Percentiles rank a stretch among this genome's conserved stretches.
phyloP scores from a whole-genome alignment of 2,329 filamentous ascomycete species.

The Cladosporium cucumerinum region DNA sequence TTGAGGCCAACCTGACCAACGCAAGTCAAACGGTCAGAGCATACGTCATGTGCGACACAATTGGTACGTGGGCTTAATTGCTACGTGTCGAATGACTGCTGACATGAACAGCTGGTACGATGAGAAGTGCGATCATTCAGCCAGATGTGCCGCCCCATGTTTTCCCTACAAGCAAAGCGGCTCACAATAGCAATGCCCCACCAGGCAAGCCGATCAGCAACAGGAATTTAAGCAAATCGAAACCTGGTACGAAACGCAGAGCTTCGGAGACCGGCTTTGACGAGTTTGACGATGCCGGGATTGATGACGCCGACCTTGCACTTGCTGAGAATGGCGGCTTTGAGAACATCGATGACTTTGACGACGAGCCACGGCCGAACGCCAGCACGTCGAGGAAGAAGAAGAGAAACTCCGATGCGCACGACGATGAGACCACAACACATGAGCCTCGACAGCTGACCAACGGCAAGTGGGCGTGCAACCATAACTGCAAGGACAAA shows the following conservation, averaged over 20 bases:
- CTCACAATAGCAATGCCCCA: conserved; percentile 5
- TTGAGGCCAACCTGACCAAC: conserved; percentile 55
- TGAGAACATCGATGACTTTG: conserved; percentile 52
- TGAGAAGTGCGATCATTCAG: conserved; percentile 51
- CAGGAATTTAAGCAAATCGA: background rate
- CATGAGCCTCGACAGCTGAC: conserved; percentile 42
- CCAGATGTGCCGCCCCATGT: conserved; percentile 46
- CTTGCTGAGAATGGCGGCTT: conserved; percentile 45
- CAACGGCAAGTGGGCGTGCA: conserved; percentile 73
- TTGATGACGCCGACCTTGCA: conserved; percentile 54
- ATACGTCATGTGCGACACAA: conserved; percentile 78
- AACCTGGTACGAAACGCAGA: background rate
- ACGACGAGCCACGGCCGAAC: conserved; percentile 21
- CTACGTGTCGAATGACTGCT: background rate
- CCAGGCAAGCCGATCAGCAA: background rate
- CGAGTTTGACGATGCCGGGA: conserved; percentile 51
- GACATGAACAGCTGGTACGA: conserved; percentile 51
- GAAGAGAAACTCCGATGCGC: conserved; percentile 3
- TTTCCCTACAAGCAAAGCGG: conserved; percentile 38
- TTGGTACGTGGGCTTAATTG: conserved; percentile 50
- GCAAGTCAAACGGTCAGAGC: conserved; percentile 60
- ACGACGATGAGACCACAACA: background rate
- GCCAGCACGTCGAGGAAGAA: conserved; percentile 19
- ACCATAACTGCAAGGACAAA: conserved; percentile 65
- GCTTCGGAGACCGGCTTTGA: conserved; percentile 34